Evolutionary conservation across 2,329 filamentous ascomycete genomes (phyloP).

Genomic region (Arthrobotrys sinensis): DNA sequence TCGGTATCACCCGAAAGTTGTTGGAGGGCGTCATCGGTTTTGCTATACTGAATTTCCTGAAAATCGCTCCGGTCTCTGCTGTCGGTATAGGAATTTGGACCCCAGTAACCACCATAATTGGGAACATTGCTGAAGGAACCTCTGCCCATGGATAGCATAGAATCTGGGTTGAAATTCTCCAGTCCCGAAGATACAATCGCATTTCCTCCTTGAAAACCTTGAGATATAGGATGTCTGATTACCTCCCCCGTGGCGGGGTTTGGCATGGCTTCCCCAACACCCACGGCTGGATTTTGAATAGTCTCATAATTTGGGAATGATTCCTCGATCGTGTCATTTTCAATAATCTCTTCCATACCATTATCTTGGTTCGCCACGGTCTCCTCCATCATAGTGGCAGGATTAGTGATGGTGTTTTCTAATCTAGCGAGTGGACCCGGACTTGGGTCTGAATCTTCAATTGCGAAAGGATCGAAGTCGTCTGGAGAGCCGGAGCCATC

Average conservation of each 20-base stretch:
- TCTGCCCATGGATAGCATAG: not conserved
- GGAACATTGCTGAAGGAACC: not conserved
- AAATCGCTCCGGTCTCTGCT: too few relatives aligned
- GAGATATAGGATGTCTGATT: not conserved
- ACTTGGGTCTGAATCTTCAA: not conserved
- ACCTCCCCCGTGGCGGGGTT: not conserved
- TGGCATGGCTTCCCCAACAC: too few relatives aligned
- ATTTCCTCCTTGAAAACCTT: not conserved
- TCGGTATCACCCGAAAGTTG: too few relatives aligned
- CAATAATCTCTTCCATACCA: too few relatives aligned
- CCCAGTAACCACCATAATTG: not conserved
- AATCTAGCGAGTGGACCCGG: not conserved
- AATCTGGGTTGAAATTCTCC: not conserved
- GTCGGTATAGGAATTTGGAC: too few relatives aligned
- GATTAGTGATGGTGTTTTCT: not conserved
- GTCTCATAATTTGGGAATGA: too few relatives aligned
- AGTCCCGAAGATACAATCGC: not conserved
- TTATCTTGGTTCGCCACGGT: too few relatives aligned
- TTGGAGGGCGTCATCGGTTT: too few relatives aligned
- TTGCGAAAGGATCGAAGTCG: not conserved
- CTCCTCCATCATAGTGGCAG: not conserved
- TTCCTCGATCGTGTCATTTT: too few relatives aligned
- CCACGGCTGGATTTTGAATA: too few relatives aligned
- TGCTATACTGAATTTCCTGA: too few relatives aligned
- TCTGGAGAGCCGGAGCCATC: not conserved